Evolutionary conservation across 805 yeast species (phyloP).

Genomic region (Saccharomycopsis selenospora): DNA sequence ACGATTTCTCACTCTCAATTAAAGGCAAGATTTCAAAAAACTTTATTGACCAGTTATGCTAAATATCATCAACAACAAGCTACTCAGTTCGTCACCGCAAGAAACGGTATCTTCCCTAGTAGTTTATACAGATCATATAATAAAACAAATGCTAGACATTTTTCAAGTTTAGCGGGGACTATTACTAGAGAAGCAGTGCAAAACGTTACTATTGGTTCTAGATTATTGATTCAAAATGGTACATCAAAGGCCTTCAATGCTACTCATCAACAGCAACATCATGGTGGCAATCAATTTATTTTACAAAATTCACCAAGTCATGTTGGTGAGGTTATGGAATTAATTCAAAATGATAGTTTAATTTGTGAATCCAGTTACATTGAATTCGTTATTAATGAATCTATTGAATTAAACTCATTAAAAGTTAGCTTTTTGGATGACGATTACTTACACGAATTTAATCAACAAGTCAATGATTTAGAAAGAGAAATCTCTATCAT

Average conservation of each 20-base stretch:
- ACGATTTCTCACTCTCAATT: too few relatives aligned
- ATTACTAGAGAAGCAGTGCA: conserved; percentile 50
- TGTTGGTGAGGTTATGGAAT: conserved; percentile 27
- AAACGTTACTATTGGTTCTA: conserved; percentile 45
- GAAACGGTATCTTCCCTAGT: conserved; percentile 25
- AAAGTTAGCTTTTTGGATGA: conserved; percentile 36
- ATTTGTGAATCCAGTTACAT: conserved; percentile 17
- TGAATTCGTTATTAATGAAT: neutral
- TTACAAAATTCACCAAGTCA: conserved; percentile 17
- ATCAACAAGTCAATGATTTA: conserved; percentile 31
- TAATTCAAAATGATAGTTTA: conserved; percentile 36
- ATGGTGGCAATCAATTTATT: conserved; percentile 10
- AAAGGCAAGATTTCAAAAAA: neutral
- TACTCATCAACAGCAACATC: conserved; percentile 12
- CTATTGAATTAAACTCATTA: neutral
- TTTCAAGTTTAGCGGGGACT: conserved; percentile 32
- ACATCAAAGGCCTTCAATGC: conserved; percentile 22
- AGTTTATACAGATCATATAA: conserved; percentile 32
- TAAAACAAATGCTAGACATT: conserved; percentile 33
- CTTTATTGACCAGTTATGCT: neutral
- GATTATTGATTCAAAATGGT: conserved; percentile 32
- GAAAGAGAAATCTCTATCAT: conserved; percentile 38
- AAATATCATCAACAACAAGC: neutral
- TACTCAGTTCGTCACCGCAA: neutral
- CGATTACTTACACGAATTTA: conserved; percentile 35